phyloP scores from a whole-genome alignment of 495 filamentous ascomycete species.

The Penicillium malachiteum region DNA sequence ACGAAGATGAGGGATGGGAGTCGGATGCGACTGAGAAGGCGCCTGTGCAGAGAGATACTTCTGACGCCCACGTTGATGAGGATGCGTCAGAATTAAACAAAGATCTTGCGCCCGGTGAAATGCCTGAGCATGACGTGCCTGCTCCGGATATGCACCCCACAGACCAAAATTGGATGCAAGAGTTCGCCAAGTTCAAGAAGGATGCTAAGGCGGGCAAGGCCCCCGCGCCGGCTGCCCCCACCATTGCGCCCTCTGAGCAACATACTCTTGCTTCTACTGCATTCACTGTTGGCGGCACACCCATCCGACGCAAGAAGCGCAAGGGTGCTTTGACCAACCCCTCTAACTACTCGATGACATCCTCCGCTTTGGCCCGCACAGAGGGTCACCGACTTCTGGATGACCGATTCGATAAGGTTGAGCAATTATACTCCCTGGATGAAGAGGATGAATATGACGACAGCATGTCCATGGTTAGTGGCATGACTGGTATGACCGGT shows the following conservation, averaged over 20 bases:
- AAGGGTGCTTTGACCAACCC: conserved; percentile 88
- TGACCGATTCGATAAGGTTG: conserved; percentile 85
- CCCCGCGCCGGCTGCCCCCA: conserved; percentile 38
- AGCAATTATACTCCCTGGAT: conserved; percentile 78
- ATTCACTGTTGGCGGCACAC: conserved; percentile 68
- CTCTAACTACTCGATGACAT: conserved; percentile 95
- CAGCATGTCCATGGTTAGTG: conserved; percentile 53
- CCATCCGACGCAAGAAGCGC: conserved; percentile 79
- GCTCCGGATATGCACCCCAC: conserved; percentile 44
- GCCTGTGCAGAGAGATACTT: conserved; percentile 44
- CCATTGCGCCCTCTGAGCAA: conserved; percentile 50
- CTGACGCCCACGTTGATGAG: conserved; percentile 21
- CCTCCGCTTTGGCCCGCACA: conserved; percentile 81
- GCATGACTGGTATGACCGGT: conserved; percentile 47
- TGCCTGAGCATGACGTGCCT: conserved; percentile 45
- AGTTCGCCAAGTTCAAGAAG: conserved; percentile 88
- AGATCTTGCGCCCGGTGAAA: conserved; percentile 31
- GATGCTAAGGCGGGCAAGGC: conserved; percentile 54
- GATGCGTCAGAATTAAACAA: conserved; percentile 6
- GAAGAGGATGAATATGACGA: conserved; percentile 62
- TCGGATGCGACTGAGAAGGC: conserved; percentile 87
- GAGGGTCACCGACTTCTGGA: conserved; percentile 87
- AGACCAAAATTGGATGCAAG: conserved; percentile 78
- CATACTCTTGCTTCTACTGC: conserved; percentile 68
- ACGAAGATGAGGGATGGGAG: conserved; percentile 83